These are phyloP conservation scores for Moesziomyces aphidis DNA, from an alignment of 1,284 basidiomycete genomes.

Conservation along the genomic window DNA sequence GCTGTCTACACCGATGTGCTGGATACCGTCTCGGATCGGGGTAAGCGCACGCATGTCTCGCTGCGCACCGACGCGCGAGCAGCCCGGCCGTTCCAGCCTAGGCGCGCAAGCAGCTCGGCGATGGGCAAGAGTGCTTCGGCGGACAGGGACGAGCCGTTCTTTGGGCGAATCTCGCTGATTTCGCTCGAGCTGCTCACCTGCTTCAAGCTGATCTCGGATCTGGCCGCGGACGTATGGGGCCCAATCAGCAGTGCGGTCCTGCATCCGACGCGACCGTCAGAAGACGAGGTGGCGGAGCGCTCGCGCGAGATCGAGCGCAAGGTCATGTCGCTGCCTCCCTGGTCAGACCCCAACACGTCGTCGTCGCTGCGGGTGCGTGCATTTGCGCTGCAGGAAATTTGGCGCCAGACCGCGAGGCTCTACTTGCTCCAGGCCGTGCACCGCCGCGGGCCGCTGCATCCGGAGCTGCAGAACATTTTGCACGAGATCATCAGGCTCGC, in stretches of 20 bases:
- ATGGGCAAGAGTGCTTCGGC: not conserved
- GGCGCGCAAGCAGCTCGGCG: slow-evolving; percentile 4
- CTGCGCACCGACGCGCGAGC: slow-evolving; percentile 6
- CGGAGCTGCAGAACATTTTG: slow-evolving; percentile 44
- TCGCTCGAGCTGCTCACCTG: slow-evolving; percentile 45
- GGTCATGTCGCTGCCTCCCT: slow-evolving; percentile 36
- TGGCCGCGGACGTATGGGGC: slow-evolving; percentile 49
- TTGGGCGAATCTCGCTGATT: slow-evolving; percentile 34
- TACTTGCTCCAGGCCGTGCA: slow-evolving; percentile 50
- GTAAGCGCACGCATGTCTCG: slow-evolving; percentile 30
- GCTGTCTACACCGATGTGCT: slow-evolving; percentile 44
- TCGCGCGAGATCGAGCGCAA: slow-evolving; percentile 37
- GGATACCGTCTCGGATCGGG: slow-evolving; percentile 32
- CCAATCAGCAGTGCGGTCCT: slow-evolving; percentile 14
- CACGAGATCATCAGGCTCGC: slow-evolving; percentile 48
- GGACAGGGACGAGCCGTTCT: slow-evolving; percentile 38
- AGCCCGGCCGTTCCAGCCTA: slow-evolving; percentile 1
- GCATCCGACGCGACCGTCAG: slow-evolving; percentile 18
- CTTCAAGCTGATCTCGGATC: slow-evolving; percentile 48
- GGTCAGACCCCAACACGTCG: slow-evolving; percentile 38
- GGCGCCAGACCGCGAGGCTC: slow-evolving; percentile 46
- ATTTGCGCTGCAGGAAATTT: slow-evolving; percentile 52
- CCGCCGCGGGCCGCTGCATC: slow-evolving; percentile 38
- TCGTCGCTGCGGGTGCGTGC: slow-evolving; percentile 36
- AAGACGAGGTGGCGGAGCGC: slow-evolving; percentile 24